Base-by-base conservation (phyloP, 192 early-diverging fungal genomes). In the Endogone sp. region DNA sequence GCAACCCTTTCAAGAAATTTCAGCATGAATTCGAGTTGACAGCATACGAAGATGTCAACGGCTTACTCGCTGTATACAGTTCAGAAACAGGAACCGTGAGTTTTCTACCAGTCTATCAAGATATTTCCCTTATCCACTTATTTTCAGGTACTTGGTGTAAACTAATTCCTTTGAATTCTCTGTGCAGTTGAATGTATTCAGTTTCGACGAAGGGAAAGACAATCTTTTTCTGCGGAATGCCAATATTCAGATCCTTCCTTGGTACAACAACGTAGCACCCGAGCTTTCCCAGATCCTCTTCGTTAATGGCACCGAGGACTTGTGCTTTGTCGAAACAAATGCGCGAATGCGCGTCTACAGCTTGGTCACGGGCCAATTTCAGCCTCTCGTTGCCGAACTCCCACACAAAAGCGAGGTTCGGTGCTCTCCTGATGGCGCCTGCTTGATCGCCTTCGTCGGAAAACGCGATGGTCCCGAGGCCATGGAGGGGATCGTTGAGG, bases 11-110 rank as follows among this genome's bases (percentile, higher is more conserved):
- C 37, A 49, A 16, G 16, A 49, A 49, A 16, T 49, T 49, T 49
- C 0, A 6, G 37, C 37, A 16, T 11, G 37, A 49, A 16, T 49
- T 49, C 37, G 37, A 49, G 37, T 16, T 66, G 28, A 58, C 66
- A 32, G 63, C 70, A 3, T 29, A 64, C 55, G 66, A 71, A 3
- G 70, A 71, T 29, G n/a, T 65, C 4, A 64, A 71, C 30, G 63
- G 63, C 4, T 60, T 71, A 8, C 60, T 71, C 13, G 70, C 64
- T 37, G 66, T 66, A 44, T 71, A 65, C 64, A 26, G 25, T 32
- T 23, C 30, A 27, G 64, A 65, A 31, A 71, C 44, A 22, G 63
- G 28, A 13, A 11, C 29, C 16, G 70, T 71, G 49, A 23, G 56
- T 59, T n/a, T n/a, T n/a, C n/a, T n/a, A n/a, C n/a, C n/a, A n/a